Base-by-base conservation (phyloP, 495 filamentous ascomycete genomes). In the Hypoxylon lenormandii region DNA sequence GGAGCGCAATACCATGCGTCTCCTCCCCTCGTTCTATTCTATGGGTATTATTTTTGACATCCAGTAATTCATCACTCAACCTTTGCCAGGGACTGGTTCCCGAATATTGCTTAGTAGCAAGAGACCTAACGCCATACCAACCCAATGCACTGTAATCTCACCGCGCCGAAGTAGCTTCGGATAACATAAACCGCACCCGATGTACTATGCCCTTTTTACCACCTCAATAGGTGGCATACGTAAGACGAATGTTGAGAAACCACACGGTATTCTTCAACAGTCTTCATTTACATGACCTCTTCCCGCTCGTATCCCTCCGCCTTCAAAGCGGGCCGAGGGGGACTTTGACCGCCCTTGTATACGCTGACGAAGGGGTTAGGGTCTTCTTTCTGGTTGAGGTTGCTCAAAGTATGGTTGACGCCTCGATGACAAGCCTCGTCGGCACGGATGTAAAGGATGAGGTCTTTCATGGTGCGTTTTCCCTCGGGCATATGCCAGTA, bases 351-450 rank as follows among this genome's bases (percentile, higher is more conserved):
- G 66, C 90, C 84, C 70, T 89, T 89, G 78, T 93, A 96, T 69
- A 86, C 82, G 66, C 88, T 88, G 26, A 90, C 87, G 70, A 93
- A 98, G 8, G 95, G 95, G 77, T 98, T 98, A 13, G 93, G 93
- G 75, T 98, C 95, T 7, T 86, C 80, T 18, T 84, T 87, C 77
- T 94, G 92, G 56, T 93, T 81, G 36, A 98, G 77, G 72, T 97
- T 97, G 37, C 89, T 87, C 48, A 98, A 79, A 0, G 95, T 98
- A 74, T 98, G 95, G 78, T 98, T 98, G 59, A 98, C 96, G 77
- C 97, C 96, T 15, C 95, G 84, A 76, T 98, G 95, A 78, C 94
- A 95, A n/a, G 93, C 91, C 79, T 98, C 95, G 74, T 98, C 95
- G 0, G 93, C 93, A 4, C 96, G 87, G 60, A 98, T 88, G 69